These are phyloP conservation scores for Monosporascus sp. DNA, from an alignment of 2,329 filamentous ascomycete genomes.

Conservation along the genomic window DNA sequence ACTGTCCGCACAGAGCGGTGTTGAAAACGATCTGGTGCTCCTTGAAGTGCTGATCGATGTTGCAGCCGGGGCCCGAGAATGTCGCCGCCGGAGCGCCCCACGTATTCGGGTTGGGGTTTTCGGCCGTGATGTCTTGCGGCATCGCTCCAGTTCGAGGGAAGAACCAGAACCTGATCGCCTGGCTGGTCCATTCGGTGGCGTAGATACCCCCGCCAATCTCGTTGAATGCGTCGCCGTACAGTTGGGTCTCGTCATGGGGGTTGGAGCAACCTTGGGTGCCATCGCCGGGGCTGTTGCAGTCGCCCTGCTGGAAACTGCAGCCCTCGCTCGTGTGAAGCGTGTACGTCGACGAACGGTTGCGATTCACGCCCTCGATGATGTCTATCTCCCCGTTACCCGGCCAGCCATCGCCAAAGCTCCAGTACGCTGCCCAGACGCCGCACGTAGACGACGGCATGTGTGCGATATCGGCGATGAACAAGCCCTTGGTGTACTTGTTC, in stretches of 20 bases:
- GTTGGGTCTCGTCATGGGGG: constrained; percentile 41
- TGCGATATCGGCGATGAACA: constrained; percentile 66
- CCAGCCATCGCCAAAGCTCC: constrained; percentile 64
- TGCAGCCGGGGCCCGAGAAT: constrained; percentile 63
- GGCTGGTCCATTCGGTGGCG: constrained; percentile 69
- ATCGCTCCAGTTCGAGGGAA: constrained; percentile 60
- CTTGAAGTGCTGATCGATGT: constrained; percentile 65
- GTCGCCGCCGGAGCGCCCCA: constrained; percentile 66
- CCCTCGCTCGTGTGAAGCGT: constrained; percentile 61
- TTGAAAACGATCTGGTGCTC: constrained; percentile 74
- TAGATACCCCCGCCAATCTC: constrained; percentile 63
- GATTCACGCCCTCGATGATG: constrained; percentile 73
- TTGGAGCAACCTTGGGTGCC: constrained; percentile 57
- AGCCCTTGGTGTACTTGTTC: constrained; percentile 59
- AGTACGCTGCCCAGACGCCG: constrained; percentile 73
- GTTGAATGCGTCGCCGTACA: constrained; percentile 69
- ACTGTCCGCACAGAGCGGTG: constrained; percentile 82
- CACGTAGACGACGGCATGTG: constrained; percentile 72
- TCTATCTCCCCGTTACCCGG: constrained; percentile 69
- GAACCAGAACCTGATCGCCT: constrained; percentile 73
- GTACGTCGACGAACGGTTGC: constrained; percentile 51
- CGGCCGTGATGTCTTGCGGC: constrained; percentile 56
- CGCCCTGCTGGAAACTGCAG: constrained; percentile 45
- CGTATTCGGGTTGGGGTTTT: constrained; percentile 55
- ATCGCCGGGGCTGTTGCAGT: constrained; percentile 51